phyloP scores from a whole-genome alignment of 1,139 yeast genomes.

The Suhomyces wounanorum region DNA sequence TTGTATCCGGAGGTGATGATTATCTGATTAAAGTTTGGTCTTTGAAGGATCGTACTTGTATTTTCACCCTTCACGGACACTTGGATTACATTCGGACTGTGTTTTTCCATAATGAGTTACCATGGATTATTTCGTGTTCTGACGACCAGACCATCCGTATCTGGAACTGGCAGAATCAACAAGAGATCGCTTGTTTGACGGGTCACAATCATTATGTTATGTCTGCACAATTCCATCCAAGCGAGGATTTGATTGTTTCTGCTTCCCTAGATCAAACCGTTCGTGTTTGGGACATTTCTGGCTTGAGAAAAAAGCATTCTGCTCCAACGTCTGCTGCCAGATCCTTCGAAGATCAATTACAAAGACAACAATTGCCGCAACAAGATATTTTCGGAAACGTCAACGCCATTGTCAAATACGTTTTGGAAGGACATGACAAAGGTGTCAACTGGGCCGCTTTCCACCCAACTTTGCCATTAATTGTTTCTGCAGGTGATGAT shows the following conservation, averaged over 20 bases:
- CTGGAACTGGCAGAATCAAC: constrained; percentile 99
- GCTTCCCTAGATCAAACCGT: constrained; percentile 99
- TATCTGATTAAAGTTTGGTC: constrained; percentile 97
- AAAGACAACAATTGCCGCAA: constrained; percentile 70
- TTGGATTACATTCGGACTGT: constrained; percentile 95
- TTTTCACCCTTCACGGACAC: constrained; percentile 90
- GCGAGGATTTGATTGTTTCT: constrained; percentile 90
- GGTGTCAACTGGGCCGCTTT: constrained; percentile 99
- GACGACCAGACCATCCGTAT: constrained; percentile 98
- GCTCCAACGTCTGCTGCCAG: constrained; percentile 64
- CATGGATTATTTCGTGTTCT: constrained; percentile 95
- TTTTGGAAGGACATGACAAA: constrained; percentile 95
- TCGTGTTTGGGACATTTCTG: constrained; percentile 97
- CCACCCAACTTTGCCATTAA: constrained; percentile 94
- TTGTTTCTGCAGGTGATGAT: constrained; percentile 96
- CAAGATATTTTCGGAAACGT: constrained; percentile 94
- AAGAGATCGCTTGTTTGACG: constrained; percentile 94
- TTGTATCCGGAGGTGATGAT: constrained; percentile 98
- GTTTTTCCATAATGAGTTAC: constrained; percentile 92
- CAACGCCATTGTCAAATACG: constrained; percentile 93
- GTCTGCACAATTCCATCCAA: constrained; percentile 97
- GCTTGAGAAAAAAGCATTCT: constrained; percentile 91
- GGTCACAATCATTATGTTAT: constrained; percentile 98
- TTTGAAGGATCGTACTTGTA: constrained; percentile 82
- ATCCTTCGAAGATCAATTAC: constrained; percentile 77